Conservation (phyloP, 345 rosid species). For the Citrus hindsii region DNA sequence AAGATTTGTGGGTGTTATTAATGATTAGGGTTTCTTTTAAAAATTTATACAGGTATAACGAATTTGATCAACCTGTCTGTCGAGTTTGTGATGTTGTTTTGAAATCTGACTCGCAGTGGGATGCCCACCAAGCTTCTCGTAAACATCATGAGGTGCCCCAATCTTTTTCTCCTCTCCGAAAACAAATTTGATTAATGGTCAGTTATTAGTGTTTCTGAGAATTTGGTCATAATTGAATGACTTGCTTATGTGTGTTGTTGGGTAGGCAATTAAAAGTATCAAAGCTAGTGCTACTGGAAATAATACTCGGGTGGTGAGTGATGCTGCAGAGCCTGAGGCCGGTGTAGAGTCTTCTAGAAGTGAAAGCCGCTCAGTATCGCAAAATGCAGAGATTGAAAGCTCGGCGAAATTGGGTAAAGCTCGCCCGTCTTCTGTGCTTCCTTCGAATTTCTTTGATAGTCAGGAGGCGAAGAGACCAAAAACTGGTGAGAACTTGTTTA, state of each 20-base stretch:
- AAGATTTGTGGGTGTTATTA: neutral
- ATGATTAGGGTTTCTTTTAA: neutral
- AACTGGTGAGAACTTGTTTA: conserved; percentile 22
- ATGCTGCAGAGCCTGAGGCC: conserved; percentile 14
- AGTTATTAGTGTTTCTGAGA: too few species aligned
- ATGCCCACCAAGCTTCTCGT: conserved; percentile 96
- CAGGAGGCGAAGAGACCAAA: conserved; percentile 24
- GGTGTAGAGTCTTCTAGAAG: conserved; percentile 8
- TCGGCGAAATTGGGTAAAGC: conserved; percentile 17
- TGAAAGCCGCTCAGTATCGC: conserved; percentile 11
- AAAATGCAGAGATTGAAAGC: conserved; percentile 15
- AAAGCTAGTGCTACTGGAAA: conserved; percentile 43
- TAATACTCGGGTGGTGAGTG: neutral
- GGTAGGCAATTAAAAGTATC: conserved; percentile 41
- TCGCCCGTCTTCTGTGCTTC: conserved; percentile 39
- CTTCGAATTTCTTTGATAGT: conserved; percentile 46
- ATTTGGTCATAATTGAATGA: too few species aligned
- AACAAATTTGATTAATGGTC: too few species aligned
- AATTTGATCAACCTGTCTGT: conserved; percentile 85
- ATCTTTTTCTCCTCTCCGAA: neutral
- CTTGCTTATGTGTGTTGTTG: neutral
- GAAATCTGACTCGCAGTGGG: conserved; percentile 84
- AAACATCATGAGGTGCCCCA: conserved; percentile 73
- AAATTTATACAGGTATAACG: conserved; percentile 59
- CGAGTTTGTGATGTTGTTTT: conserved; percentile 75